These are phyloP conservation scores for Babesia sp. DNA, from an alignment of 169 alveolate species.

Conservation along the genomic window DNA sequence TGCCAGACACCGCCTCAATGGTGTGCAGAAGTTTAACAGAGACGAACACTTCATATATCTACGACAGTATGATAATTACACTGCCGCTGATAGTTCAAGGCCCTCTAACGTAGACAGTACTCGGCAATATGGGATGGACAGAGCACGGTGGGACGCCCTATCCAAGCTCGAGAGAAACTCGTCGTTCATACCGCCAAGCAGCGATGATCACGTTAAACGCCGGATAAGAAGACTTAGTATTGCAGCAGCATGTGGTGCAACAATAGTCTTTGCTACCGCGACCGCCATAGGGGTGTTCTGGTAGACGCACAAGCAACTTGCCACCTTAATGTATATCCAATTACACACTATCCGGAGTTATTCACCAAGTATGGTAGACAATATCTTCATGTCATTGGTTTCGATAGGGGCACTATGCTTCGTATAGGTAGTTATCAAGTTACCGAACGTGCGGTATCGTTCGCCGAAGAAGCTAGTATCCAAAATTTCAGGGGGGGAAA, in stretches of 20 bases:
- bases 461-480: neutral
- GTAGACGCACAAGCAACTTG: conserved; percentile 10
- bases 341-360: neutral
- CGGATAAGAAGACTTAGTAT: conserved; percentile 21
- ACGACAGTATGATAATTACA: conserved; percentile 31
- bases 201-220: neutral
- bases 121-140: neutral
- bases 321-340: neutral
- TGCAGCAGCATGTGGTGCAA: conserved; percentile 29
- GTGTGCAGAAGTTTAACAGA: conserved; percentile 56
- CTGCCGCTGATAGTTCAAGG: neutral
- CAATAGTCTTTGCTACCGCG: conserved; percentile 41
- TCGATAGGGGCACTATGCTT: conserved; percentile 1
- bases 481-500: neutral
- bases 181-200: conserved; percentile 18
- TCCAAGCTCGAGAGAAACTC: conserved; percentile 22
- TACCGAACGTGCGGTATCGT: conserved; percentile 22
- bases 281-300: conserved; percentile 49
- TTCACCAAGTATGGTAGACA: neutral
- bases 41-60: conserved; percentile 63
- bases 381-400: neutral
- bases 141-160: conserved; percentile 3
- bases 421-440: conserved; percentile 11
- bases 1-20: conserved; percentile 42
- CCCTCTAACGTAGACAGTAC: neutral